phyloP scores from a whole-genome alignment of 2,329 filamentous ascomycete genomes.

The Chrysosporium keratinophilum region DNA sequence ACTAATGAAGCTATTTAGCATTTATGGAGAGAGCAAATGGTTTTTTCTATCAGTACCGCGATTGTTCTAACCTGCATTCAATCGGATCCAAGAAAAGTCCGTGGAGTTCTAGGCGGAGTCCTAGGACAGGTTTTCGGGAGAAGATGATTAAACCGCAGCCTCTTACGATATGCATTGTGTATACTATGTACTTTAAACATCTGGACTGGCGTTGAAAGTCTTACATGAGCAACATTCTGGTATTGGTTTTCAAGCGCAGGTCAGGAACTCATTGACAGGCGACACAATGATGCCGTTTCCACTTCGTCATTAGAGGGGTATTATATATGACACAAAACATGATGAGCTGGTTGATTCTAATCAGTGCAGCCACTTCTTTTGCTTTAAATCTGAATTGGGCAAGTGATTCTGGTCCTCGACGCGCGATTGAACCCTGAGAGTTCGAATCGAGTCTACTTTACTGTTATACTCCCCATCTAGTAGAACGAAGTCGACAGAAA shows the following conservation, averaged over 20 bases:
- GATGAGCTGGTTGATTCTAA: no score
- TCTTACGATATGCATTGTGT: not conserved
- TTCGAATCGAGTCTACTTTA: not conserved
- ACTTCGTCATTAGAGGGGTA: not conserved
- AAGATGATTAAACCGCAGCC: not conserved
- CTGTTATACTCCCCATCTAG: not conserved
- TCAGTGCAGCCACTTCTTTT: no score
- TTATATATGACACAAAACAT: not conserved
- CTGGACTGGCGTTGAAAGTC: not conserved
- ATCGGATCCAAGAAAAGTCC: slow-evolving; percentile 53
- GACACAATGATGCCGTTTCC: not conserved
- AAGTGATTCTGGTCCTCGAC: no score
- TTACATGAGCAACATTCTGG: not conserved
- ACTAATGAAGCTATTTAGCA: slow-evolving; percentile 34
- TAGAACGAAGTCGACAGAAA: slow-evolving; percentile 8
- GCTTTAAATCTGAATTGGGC: no score
- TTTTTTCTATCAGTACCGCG: slow-evolving; percentile 58
- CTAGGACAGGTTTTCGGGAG: slow-evolving; percentile 41
- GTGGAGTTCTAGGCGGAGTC: slow-evolving; percentile 58
- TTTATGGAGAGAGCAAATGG: slow-evolving; percentile 56
- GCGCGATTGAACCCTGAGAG: not conserved
- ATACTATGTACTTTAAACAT: not conserved
- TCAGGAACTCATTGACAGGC: no score
- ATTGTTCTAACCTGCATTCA: slow-evolving; percentile 58
- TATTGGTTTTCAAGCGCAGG: no score